Evolutionary conservation across 352 stramenopile species (phyloP), one percentile per base, ranked within the genome.

Genomic region (Bremia lactucae): DNA sequence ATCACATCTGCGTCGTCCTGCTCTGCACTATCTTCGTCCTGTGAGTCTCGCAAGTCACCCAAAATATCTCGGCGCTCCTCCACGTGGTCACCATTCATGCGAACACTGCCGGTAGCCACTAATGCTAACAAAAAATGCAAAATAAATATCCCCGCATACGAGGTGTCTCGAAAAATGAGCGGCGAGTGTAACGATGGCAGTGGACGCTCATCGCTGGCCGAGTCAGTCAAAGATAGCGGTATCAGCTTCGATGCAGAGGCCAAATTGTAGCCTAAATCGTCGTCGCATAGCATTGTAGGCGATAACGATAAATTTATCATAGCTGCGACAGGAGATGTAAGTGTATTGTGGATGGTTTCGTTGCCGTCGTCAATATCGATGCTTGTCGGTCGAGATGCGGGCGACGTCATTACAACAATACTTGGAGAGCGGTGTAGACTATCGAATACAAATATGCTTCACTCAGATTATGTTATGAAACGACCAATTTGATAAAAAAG

Each of bases 221-320:
- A 75, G 62, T 83, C 68, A 10, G 68, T 83, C 66, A 84, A 81
- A 45, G 74, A 70, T 37, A 82, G 55, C 45, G 73, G 70, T 22
- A 86, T 80, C 34, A 87, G 60, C 19, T 68, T 72, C 31, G 66
- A 63, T 10, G 51, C 59, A 9, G 54, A 62, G 10, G 53, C 48
- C 28, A 59, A 36, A 28, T 65, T 45, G 41, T 60, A 49, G 19
- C 55, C 59, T 5, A 69, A 41, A 0, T 63, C 46, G 23, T 60
- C 43, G 9, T 44, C 19, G 14, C 38, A 28, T 31, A 28, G 46
- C 23, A 22, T 47, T 36, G 46, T 49, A 21, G 71, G 73, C 14
- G 71, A 87, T 11, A 84, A 56, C 34, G 59, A 62, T 22, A 84
- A 53, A 42, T 84, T 67, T 46, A 73, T 60, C 66, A 83, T 81